Conservation (phyloP, 345 rosid species). For the Melastoma malabathricum region DNA sequence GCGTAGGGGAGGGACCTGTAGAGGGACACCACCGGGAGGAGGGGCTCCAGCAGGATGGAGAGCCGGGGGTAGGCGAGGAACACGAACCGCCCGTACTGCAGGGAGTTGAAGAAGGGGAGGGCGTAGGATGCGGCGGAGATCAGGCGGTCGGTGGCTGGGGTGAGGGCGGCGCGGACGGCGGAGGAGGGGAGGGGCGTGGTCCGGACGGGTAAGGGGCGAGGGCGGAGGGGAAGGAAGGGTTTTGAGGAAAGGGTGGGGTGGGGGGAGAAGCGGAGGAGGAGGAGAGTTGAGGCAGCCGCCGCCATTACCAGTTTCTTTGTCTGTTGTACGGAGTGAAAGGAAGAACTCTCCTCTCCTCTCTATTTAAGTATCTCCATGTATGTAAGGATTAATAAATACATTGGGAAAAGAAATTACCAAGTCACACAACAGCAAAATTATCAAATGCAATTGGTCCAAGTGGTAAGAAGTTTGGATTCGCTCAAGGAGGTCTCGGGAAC, state of each 20-base stretch:
- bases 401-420: too few relatives aligned
- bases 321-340: background rate
- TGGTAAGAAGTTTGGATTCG: too few relatives aligned
- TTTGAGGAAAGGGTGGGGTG: background rate
- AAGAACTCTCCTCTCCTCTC: background rate
- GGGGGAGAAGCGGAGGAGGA: conserved; percentile 7
- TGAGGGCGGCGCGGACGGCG: conserved; percentile 35
- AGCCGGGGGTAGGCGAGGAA: conserved; percentile 50
- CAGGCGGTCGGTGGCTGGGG: conserved; percentile 69
- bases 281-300: background rate
- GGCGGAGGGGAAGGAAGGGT: background rate
- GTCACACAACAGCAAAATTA: too few relatives aligned
- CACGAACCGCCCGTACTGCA: conserved; percentile 77
- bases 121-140: conserved; percentile 64
- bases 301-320: conserved; percentile 4
- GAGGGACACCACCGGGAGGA: conserved; percentile 52
- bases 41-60: conserved; percentile 43
- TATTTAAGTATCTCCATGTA: too few relatives aligned
- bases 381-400: too few relatives aligned
- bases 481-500: too few relatives aligned
- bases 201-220: background rate
- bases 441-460: too few relatives aligned
- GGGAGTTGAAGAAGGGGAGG: conserved; percentile 75
- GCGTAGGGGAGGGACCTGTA: conserved; percentile 79
- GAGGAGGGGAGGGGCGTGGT: background rate